These are phyloP conservation scores for Epichloe baconii DNA, from an alignment of 2,329 filamentous ascomycete genomes.

Conservation along the genomic window DNA sequence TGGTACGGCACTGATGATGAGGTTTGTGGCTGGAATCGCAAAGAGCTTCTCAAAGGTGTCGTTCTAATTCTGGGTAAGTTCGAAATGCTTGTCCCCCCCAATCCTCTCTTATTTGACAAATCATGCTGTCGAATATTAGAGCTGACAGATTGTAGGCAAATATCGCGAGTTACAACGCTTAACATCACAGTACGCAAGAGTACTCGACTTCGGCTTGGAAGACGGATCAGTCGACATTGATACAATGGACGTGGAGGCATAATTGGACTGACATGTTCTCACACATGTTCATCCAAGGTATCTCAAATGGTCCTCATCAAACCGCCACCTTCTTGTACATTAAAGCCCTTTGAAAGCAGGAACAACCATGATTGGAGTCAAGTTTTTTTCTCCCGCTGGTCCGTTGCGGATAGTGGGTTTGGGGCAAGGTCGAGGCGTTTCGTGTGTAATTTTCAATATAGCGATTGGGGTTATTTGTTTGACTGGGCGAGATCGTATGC, in stretches of 20 bases:
- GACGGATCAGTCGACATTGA: slow-evolving; percentile 31
- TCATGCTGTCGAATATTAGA: slow-evolving; percentile 12
- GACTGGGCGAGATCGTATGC: not conserved
- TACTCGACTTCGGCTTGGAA: slow-evolving; percentile 51
- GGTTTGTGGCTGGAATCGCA: slow-evolving; percentile 83
- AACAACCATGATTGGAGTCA: not conserved
- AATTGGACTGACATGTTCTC: slow-evolving; percentile 1
- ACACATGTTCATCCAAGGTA: not conserved
- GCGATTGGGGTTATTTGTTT: not conserved
- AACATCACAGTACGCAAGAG: slow-evolving; percentile 84
- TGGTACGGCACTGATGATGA: slow-evolving; percentile 57
- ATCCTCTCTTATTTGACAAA: not conserved
- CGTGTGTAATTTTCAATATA: not conserved
- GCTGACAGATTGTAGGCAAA: slow-evolving; percentile 53
- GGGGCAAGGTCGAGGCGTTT: not conserved
- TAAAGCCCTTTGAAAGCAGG: not conserved
- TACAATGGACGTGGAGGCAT: slow-evolving; percentile 29
- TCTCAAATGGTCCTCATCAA: not conserved
- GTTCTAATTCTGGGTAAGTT: slow-evolving; percentile 80
- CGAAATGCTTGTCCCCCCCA: not conserved
- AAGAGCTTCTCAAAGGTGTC: slow-evolving; percentile 78
- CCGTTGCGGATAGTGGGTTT: not conserved
- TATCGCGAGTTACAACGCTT: slow-evolving; percentile 87
- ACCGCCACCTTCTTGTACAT: not conserved
- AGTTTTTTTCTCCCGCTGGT: not conserved